Evolutionary conservation across 2,329 filamentous ascomycete species (phyloP), one percentile per base, ranked within the genome.

Genomic region (Cucurbitaria berberidis): DNA sequence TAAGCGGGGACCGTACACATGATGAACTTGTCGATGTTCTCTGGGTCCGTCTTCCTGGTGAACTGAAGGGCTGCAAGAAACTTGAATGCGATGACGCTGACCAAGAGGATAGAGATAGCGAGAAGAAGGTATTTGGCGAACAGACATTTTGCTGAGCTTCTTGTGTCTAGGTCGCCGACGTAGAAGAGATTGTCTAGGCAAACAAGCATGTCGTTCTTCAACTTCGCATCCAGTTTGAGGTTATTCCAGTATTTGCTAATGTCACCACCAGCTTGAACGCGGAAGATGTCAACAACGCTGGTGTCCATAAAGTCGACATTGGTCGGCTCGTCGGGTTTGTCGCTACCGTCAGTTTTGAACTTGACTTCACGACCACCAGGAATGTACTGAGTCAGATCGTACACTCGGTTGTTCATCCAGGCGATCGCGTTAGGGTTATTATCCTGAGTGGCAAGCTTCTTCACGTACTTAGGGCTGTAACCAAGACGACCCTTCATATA

Each of bases 1-100:
- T 99, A 99, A 1, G 92, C 95, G 0, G 95, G 95, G 55, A 99
- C 93, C 76, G 97, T 96, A 72, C 91, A 96, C 77, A 99, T 97
- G 74, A 99, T 83, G 74, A 99, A 99, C 74, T 99, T 99, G 78
- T 99, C 95, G 26, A 99, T 85, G 71, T 97, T 95, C 77, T 99
- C 95, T 0, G 95, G 96, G 32, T 93, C 80, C 60, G 90, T 97
- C 80, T 96, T 96, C 65, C 84, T 87, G 39, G 91, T 89, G 68
- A 99, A 99, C 70, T 99, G 95, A 53, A 99, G 82, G 7, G 95
- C 95, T 27, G 96, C 96, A 62, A 98, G 83, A 80, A 99, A 99
- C 75, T 99, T 99, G 86, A 98, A 96, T 16, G 84, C 86, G 64
- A 99, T 93, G 57, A 99, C 88, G 40, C 83, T 82, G 64, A 88